Evolutionary conservation across 805 yeast genomes (phyloP), one percentile per base, ranked within the genome.

Genomic region (Kodamaea hsintzibuensis): DNA sequence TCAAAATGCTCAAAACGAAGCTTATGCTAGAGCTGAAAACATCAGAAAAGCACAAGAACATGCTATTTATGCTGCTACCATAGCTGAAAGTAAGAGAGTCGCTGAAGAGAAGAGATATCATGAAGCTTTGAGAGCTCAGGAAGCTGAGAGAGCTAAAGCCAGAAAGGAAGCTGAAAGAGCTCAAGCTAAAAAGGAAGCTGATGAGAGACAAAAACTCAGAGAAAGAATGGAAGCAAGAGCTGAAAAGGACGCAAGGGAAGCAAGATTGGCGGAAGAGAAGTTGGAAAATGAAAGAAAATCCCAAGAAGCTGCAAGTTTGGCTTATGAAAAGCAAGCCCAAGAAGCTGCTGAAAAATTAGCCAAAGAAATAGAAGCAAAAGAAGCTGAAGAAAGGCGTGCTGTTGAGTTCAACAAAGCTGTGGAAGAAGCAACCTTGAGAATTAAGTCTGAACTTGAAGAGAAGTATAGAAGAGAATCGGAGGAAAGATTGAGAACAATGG

Each of bases 401-500:
- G 22, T 13, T 27, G 44, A 40, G 8, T 14, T 40, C 25, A 19
- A 17, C n/a, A 40, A 16, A 7, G 48, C 48, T 16, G 18, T 45
- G 16, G 48, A 45, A 16, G 39, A 45, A n/a, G 48, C 48, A 3
- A 27, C 48, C 4, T 27, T 17, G 22, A 38, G 30, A 42, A 38
- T 39, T 35, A 48, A 37, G 38, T 9, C 19, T 12, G 43, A 39
- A n/a, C 42, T 37, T 30, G 50, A 47, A 38, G 51, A 16, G 13
- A 17, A 48, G 38, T 39, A 12, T n/a, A 56, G 49, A 45, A 55
- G 49, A 35, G 51, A 47, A 39, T 51, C 38, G 12, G 55, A 53
- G 14, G 51, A 47, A 30, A n/a, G 54, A 19, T 6, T 40, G n/a
- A 40, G 18, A 22, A 7, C 12, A n/a, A 17, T 17, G 40, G 25